Base-by-base conservation (phyloP, 2,329 filamentous ascomycete species). In the Biscogniauxia sp. region DNA sequence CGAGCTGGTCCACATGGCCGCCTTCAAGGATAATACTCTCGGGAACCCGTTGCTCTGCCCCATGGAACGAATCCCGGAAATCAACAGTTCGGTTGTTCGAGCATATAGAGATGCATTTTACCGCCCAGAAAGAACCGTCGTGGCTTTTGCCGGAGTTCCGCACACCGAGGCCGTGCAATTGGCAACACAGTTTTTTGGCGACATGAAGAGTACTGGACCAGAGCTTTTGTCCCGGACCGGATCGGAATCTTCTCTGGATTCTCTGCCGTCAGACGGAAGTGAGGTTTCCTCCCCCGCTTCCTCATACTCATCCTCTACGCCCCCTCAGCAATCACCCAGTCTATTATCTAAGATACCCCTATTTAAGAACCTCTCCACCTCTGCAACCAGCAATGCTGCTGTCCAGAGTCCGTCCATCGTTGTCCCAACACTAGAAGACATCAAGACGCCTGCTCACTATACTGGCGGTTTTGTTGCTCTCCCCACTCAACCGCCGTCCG, bases 31-130 rank as follows among this genome's bases (percentile, higher is more conserved):
- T 73, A 98, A 99, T 78, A 98, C 95, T 0, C 82, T 99, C 13
- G 95, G 95, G 45, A 96, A 98, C 76, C 95, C 95, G 3, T 76
- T 99, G 66, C 79, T 99, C 55, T 99, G 95, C 74, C 95, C 95
- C 0, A 86, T 90, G 72, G 94, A 98, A 70, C 83, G 93, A 55
- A 79, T 99, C 59, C 80, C 79, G 0, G 79, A 84, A 67, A 99
- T 99, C 70, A 83, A 93, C 72, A 85, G 85, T 67, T 78, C 82
- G 26, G 88, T 90, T 7, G 87, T 98, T 56, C 80, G 90, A 70
- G 85, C 88, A 62, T 99, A 99, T 74, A 81, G 94, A 49, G 84
- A 89, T 56, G 80, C 88, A 1, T 97, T 98, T 72, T 98, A 93
- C 79, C 85, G 86, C 56, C 95, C 95, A 0, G 93, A 98, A 73